These are phyloP conservation scores for Aspergillus asperescens DNA, from an alignment of 495 filamentous ascomycete species.

Conservation along the genomic window DNA sequence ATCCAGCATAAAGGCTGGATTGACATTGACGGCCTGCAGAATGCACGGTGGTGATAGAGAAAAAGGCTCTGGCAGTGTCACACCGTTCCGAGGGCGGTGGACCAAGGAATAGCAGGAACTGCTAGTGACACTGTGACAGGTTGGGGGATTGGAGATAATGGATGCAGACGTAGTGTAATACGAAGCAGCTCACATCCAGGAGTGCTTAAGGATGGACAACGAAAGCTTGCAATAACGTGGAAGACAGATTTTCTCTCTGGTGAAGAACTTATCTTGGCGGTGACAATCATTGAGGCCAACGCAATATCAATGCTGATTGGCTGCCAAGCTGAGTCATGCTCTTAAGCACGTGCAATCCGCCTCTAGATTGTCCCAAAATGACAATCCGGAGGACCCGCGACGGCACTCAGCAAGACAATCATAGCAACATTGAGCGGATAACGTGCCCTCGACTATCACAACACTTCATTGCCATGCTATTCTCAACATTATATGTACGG, in stretches of 20 bases:
- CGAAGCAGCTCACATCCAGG: neutral
- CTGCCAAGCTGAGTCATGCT: constrained; percentile 11
- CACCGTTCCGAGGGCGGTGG: constrained; percentile 5
- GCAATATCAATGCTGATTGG: constrained; percentile 16
- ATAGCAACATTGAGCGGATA: no score
- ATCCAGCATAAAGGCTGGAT: constrained; percentile 2
- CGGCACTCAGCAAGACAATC: no score
- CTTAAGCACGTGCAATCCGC: neutral
- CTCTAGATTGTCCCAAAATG: neutral
- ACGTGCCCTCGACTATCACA: no score
- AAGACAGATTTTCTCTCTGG: constrained; percentile 11
- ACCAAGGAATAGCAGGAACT: neutral
- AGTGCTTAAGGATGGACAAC: neutral
- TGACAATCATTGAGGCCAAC: constrained; percentile 25
- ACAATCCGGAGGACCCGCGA: no score
- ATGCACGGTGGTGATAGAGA: constrained; percentile 5
- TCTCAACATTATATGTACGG: neutral
- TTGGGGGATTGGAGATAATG: neutral
- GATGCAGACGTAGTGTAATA: neutral
- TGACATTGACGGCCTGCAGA: constrained; percentile 2
- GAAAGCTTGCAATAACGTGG: neutral
- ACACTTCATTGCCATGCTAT: neutral
- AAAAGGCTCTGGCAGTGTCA: neutral
- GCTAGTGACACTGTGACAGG: neutral
- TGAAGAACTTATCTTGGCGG: constrained; percentile 18